Evolutionary conservation across 78 protist species (phyloP), one percentile per base, ranked within the genome.

Genomic region (Pigoraptor vietnamica): DNA sequence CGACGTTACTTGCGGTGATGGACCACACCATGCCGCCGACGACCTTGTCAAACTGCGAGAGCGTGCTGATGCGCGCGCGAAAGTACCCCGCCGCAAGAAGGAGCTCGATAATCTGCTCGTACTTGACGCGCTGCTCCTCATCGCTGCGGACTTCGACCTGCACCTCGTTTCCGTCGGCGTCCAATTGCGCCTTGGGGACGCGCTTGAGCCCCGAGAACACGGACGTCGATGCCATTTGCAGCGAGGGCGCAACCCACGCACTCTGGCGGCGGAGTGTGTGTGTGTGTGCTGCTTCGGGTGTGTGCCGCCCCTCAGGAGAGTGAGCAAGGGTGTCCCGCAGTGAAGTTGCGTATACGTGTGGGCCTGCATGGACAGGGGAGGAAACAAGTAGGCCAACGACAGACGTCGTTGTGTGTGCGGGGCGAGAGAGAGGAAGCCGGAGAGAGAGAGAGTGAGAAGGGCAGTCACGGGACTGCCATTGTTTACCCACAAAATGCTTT

Each of bases 11-110:
- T 33, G 93, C 90, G 36, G 92, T 90, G 90, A 98, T 95, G 88
- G 96, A 92, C 99, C 99, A 98, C 0, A 97, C 95, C 90, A 98
- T 91, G 67, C 99, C 99, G 37, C 99, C 99, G 0, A 97, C 94
- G 34, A 97, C 90, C 79, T 95, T 95, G 92, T 98, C 99, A 40
- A 98, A 98, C 82, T 95, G 94, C 1, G 96, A 91, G 37, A 97
- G 94, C 48, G 95, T 88, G 23, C 81, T 56, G 84, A 98, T 94
- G 14, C 99, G 92, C 1, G 98, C 99, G 25, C 99, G 95, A 90
- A 97, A 98, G 94, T 97, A 97, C 36, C 99, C 99, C n/a, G 97
- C 99, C 19, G 96, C 98, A 1, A 98, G 90, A n/a, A 98, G 95
- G 40, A 97, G 91, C 37, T 96, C 91, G 86, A 96, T 94, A 39